Conservation (phyloP, 2,329 filamentous ascomycete genomes). For the Malbranchea zuffiana region DNA sequence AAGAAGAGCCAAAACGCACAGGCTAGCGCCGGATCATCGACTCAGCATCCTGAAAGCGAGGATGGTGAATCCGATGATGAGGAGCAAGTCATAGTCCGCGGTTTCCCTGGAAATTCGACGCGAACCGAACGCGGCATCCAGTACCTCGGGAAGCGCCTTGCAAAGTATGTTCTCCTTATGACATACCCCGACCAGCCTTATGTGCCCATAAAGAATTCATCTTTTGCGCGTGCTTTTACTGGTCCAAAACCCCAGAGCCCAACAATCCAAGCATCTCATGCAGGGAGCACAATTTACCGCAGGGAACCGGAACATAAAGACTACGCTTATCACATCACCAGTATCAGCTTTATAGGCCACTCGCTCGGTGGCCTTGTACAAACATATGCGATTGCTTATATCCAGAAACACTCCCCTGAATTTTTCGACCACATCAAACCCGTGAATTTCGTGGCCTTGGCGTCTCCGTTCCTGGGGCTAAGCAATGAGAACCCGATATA, state of each 20-base stretch:
- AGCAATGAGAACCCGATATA: slow-evolving; percentile 98
- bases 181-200: slow-evolving; percentile 92
- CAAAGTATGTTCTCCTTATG: slow-evolving; percentile 77
- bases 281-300: slow-evolving; percentile 47
- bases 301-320: slow-evolving; percentile 31
- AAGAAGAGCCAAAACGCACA: slow-evolving; percentile 21
- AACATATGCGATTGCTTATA: slow-evolving; percentile 90
- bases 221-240: slow-evolving; percentile 2
- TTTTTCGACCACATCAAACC: slow-evolving; percentile 83
- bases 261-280: slow-evolving; percentile 33
- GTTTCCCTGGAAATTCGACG: slow-evolving; percentile 80
- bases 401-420: slow-evolving; percentile 84
- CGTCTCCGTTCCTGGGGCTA: slow-evolving; percentile 76
- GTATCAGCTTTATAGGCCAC: slow-evolving; percentile 89
- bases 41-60: not conserved
- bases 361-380: slow-evolving; percentile 84
- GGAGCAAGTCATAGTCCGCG: slow-evolving; percentile 70
- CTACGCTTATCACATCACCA: slow-evolving; percentile 69
- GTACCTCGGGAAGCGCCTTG: slow-evolving; percentile 87
- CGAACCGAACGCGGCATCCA: slow-evolving; percentile 93
- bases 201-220: slow-evolving; percentile 51
- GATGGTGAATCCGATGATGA: slow-evolving; percentile 35
- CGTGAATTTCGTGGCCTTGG: slow-evolving; percentile 80
- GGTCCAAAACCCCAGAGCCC: slow-evolving; percentile 37
- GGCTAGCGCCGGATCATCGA: not conserved